Evolutionary conservation across 768 basidiomycete genomes (phyloP), one percentile per base, ranked within the genome.

Genomic region (Butyriboletus loyo): DNA sequence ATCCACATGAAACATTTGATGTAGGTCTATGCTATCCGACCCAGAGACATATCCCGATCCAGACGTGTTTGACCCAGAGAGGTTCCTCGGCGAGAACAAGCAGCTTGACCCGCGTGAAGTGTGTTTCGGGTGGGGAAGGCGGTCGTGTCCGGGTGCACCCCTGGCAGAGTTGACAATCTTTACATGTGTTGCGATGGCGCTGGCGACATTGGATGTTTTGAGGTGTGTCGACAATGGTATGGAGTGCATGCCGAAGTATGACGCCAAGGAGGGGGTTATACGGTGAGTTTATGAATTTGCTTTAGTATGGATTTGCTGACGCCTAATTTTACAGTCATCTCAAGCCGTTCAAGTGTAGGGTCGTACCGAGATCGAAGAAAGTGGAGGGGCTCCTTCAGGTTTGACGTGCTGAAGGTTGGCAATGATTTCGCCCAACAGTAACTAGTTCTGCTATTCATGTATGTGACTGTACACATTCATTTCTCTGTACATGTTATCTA

Each of bases 121-220:
- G n/a, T n/a, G n/a, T n/a, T n/a, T n/a, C n/a, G n/a, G n/a, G n/a
- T n/a, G n/a, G n/a, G n/a, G n/a, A n/a, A 54, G 56, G 27, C 53
- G 55, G 17, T 44, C 4, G 22, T 56, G 57, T 40, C 55, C 53
- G 1, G 54, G 63, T 36, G 25, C 11, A 5, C 51, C 50, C 13
- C 35, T 60, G 11, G 61, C 43, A 0, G 50, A 58, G 1, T 8
- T 31, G 11, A 43, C 48, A 1, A 46, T 53, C 6, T 61, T 55
- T 35, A 56, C 45, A 5, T 14, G 9, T 6, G 41, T 48, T 7
- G 46, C 46, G 5, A 53, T 36, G 50, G 21, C 46, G 14, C 38
- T 58, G 8, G 62, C 53, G 10, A 63, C 45, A 11, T 21, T 53
- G 25, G 21, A 59, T 14, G 30, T 62, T 4, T 54, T 50, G 11